Base-by-base conservation (phyloP, 2,329 filamentous ascomycete species). In the Apiospora arundinis region DNA sequence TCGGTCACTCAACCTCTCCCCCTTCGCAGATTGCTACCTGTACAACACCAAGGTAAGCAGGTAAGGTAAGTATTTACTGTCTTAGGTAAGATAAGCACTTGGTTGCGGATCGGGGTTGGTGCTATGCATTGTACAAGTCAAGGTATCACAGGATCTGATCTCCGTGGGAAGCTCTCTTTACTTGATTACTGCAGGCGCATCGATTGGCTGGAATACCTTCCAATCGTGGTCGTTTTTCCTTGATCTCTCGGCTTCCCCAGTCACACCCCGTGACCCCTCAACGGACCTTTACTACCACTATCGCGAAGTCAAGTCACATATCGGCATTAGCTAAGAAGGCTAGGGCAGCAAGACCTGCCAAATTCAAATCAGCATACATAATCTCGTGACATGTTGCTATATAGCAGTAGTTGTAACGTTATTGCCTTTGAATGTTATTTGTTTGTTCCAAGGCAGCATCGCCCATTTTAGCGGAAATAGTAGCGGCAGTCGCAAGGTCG, bases 61-160 rank as follows among this genome's bases (percentile, higher is more conserved):
- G 32, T 32, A 32, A 32, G 32, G 32, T 32, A 32, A 32, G 32
- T 32, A 32, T 32, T 32, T 32, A 8, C 4, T n/a, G 32, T 63
- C 56, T 63, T 63, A 63, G 28, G 28, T 63, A 63, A 63, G 56
- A 63, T 60, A 40, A 63, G 56, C 32, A 63, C 28, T 40, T 37
- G 48, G 12, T 7, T 46, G 44, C 18, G 40, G 8, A 8, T 8
- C 16, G 16, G 16, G 52, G 14, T 60, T 21, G 25, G 52, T 60
- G 52, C 37, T n/a, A 40, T 63, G 56, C 56, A 63, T 40, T 63
- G 56, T 63, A 63, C 56, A 40, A 63, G 56, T n/a, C 9, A n/a
- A 11, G 56, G 56, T 63, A 63, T 63, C 56, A 63, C 56, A 63
- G 56, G 56, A 63, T 63, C 56, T n/a, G 56, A 40, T 63, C 56